Evolutionary conservation across 2,329 filamentous ascomycete species (phyloP).

Genomic region (Colletotrichum melonis): DNA sequence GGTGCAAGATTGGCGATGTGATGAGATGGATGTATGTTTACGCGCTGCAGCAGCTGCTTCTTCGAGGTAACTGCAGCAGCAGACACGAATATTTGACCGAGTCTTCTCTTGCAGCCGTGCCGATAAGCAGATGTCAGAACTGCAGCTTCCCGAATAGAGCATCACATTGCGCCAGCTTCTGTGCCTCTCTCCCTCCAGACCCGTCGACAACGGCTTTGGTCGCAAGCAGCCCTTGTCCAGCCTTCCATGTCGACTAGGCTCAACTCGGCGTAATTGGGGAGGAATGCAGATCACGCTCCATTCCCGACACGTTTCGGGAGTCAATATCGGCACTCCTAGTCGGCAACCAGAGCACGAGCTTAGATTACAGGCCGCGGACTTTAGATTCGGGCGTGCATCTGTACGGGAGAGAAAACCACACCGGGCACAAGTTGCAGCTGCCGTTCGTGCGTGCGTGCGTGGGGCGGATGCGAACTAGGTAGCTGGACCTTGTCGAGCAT

Average conservation of each 20-base stretch:
- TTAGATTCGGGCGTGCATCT: neutral
- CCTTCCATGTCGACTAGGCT: neutral
- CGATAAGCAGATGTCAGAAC: neutral
- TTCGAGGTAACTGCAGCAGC: neutral
- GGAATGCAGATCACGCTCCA: conserved; percentile 10
- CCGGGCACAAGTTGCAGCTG: neutral
- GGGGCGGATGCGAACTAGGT: neutral
- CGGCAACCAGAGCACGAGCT: neutral
- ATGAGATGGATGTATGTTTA: conserved; percentile 17
- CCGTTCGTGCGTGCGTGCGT: neutral
- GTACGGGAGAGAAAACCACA: neutral
- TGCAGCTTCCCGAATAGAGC: neutral
- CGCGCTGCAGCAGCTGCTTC: neutral
- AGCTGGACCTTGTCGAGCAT: neutral
- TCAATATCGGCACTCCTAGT: conserved; percentile 16
- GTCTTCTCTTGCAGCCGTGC: neutral
- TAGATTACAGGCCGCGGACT: neutral
- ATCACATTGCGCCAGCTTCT: neutral
- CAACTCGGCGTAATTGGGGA: conserved; percentile 8
- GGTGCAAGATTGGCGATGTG: neutral
- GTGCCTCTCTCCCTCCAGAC: neutral
- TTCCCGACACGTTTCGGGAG: conserved; percentile 12
- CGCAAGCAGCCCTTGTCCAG: neutral
- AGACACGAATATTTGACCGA: neutral
- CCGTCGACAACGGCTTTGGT: neutral